These are phyloP conservation scores for Sicyos edulis DNA, from an alignment of 306 rosid species.

Conservation along the genomic window DNA sequence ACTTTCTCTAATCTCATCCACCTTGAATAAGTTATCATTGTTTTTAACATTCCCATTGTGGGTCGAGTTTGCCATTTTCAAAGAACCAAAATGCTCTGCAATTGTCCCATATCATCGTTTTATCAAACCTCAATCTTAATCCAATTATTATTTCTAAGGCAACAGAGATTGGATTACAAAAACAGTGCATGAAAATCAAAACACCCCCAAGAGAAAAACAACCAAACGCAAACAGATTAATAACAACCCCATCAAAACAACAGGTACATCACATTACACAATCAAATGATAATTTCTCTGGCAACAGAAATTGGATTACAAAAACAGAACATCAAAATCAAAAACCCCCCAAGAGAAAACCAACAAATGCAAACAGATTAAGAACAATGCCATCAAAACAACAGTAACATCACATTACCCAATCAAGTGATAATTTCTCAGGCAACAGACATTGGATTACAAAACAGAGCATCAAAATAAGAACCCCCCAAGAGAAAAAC, in stretches of 20 bases:
- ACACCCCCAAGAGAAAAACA: background rate
- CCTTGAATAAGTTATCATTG: conserved; percentile 25
- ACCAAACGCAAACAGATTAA: background rate
- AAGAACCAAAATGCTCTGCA: conserved; percentile 38
- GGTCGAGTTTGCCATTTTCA: conserved; percentile 33
- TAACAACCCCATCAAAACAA: background rate
- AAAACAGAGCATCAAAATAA: too few species aligned
- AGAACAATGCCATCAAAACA: background rate
- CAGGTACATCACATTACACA: background rate
- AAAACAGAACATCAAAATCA: too few species aligned
- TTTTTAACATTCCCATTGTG: conserved; percentile 39
- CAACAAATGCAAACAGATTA: too few species aligned
- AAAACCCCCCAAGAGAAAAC: too few species aligned
- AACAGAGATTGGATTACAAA: conserved; percentile 2
- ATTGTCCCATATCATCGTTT: background rate
- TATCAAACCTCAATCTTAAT: background rate
- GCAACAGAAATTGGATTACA: too few species aligned
- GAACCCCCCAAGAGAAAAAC: too few species aligned
- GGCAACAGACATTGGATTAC: too few species aligned
- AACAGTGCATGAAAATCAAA: conserved; percentile 14
- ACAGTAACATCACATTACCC: background rate
- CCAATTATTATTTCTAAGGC: background rate
- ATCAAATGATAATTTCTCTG: too few species aligned
- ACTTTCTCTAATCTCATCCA: conserved; percentile 40
- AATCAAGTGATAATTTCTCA: too few species aligned